Evolutionary conservation across 2,329 filamentous ascomycete genomes (phyloP).

Genomic region (Monosporascus sp.): DNA sequence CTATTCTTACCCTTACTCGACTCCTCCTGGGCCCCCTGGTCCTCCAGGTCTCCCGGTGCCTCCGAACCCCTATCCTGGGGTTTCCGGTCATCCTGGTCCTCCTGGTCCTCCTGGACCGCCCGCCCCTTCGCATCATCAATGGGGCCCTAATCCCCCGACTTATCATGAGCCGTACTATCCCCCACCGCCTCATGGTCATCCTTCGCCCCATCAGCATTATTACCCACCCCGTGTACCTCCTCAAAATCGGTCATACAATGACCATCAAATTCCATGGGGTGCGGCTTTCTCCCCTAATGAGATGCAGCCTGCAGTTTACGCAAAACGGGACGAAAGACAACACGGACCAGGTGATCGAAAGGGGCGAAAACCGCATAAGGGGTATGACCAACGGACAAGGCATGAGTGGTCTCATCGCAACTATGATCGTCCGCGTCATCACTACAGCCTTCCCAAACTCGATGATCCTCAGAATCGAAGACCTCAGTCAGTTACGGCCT

Average conservation of each 20-base stretch:
- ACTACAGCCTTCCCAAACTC: neutral
- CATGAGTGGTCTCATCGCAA: neutral
- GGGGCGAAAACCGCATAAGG: neutral
- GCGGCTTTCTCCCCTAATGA: neutral
- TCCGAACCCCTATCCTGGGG: neutral
- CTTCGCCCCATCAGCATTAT: constrained; percentile 9
- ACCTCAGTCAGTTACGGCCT: neutral
- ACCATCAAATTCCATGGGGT: neutral
- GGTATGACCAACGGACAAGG: neutral
- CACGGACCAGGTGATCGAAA: neutral
- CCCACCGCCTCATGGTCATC: neutral
- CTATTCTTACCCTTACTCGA: neutral
- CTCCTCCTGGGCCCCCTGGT: neutral
- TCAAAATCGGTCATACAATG: neutral
- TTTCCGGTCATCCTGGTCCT: neutral
- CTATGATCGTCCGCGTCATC: neutral
- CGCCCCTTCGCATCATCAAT: neutral
- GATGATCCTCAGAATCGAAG: neutral
- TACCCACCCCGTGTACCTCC: neutral
- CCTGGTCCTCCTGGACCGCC: neutral
- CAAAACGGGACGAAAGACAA: neutral
- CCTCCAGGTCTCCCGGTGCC: neutral
- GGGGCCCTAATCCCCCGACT: neutral
- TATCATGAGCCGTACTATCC: neutral
- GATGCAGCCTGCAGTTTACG: neutral